These are phyloP conservation scores for Metschnikowia henanensis DNA, from an alignment of 805 yeast genomes.

Conservation along the genomic window DNA sequence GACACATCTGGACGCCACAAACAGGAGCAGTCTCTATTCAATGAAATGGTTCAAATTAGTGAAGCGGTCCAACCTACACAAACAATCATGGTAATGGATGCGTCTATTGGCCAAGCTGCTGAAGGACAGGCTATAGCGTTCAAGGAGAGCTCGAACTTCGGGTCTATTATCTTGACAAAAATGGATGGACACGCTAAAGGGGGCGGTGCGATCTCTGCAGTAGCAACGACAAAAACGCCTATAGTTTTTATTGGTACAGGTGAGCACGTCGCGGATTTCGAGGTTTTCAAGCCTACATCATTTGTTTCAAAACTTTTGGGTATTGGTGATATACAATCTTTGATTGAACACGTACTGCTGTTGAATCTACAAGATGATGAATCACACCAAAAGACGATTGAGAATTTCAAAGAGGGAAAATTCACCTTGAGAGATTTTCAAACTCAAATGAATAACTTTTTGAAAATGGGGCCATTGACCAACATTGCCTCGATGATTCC, in stretches of 20 bases:
- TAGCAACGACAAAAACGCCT: conserved; percentile 95
- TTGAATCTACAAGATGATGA: conserved; percentile 61
- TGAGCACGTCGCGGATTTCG: conserved; percentile 92
- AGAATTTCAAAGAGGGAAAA: conserved; percentile 92
- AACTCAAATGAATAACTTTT: conserved; percentile 90
- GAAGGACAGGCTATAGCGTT: conserved; percentile 93
- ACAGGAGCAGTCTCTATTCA: conserved; percentile 88
- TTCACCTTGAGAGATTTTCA: conserved; percentile 90
- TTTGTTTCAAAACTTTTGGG: conserved; percentile 92
- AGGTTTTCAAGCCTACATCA: conserved; percentile 84
- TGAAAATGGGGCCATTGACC: conserved; percentile 96
- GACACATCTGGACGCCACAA: conserved; percentile 98
- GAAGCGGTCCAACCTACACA: conserved; percentile 90
- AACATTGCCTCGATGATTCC: conserved; percentile 97
- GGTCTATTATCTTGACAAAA: conserved; percentile 91
- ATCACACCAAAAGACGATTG: conserved; percentile 87
- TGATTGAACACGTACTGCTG: conserved; percentile 91
- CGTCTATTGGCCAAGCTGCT: conserved; percentile 98
- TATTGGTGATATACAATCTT: conserved; percentile 91
- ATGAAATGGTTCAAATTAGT: conserved; percentile 93
- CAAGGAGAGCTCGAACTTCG: conserved; percentile 90
- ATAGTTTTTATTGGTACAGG: conserved; percentile 97
- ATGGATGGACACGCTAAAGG: conserved; percentile 99
- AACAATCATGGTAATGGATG: conserved; percentile 96
- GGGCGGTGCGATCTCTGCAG: conserved; percentile 99